Evolutionary conservation across 768 basidiomycete species (phyloP), one percentile per base, ranked within the genome.

Genomic region (Clitopilus hobsonii): DNA sequence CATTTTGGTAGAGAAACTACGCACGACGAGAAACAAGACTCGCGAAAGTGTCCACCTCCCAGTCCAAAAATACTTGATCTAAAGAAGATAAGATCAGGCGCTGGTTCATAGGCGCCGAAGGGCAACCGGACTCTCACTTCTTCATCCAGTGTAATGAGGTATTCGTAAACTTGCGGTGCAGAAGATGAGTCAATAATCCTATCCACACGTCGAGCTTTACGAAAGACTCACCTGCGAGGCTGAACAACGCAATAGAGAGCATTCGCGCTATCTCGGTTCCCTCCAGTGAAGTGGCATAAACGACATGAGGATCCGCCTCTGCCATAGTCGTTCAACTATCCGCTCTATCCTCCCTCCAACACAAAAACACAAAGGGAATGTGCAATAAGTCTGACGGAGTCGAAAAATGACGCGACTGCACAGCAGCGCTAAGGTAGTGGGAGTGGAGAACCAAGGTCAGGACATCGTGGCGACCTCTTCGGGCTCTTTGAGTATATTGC

Each of bases 31-130:
- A 51, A 74, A 77, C 8, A 77, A 58, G 20, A 65, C 58, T 55
- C 71, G 69, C 10, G 74, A 72, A 23, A 65, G 55, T 1, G 67
- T 66, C 68, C 70, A 74, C 51, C 62, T 52, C 10, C 72, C 71
- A 4, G 61, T 65, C 74, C 76, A 78, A 58, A 75, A 78, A 51
- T 74, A 68, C 48, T 69, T 62, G 8, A 71, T 62, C 76, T 75
- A 55, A 5, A 10, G 16, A 23, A 29, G 14, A 53, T 20, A 24
- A 38, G 45, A 6, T 14, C 41, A 45, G 41, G 22, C 41, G 6
- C 41, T 11, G 2, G 11, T n/a, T n/a, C 2, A 45, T 11, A 20
- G 22, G 22, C 41, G 22, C 22, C 22, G 4, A 18, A 18, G 22
- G 11, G 5, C 8, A 13, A 10, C n/a, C 8, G 38, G 23, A n/a